Evolutionary conservation across 1,139 yeast species (phyloP), one percentile per base, ranked within the genome.

Genomic region (Ogataea hybrid): DNA sequence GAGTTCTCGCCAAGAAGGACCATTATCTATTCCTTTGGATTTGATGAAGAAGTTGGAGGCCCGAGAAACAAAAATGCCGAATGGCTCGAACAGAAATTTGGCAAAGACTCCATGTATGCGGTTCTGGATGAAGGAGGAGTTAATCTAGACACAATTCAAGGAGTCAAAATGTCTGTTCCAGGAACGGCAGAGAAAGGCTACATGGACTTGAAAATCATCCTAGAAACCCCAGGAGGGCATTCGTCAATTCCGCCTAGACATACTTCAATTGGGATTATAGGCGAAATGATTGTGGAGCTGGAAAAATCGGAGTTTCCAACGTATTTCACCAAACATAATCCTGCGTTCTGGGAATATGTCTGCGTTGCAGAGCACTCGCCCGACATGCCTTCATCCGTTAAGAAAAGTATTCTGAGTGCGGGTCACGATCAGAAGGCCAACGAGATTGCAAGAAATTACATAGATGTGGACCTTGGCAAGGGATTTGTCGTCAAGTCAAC

Each of bases 11-110:
- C 88, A 5, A 57, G 67, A 36, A 72, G 90, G 55, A 71, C 84
- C 1, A 58, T 82, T 2, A 49, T 84, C 10, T 61, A 80, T 5
- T 79, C 84, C 0, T 76, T 79, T 55, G 92, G 92, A 0, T 81
- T 78, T 53, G 92, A 84, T 58, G 94, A 84, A 62, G 94, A 84
- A 61, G 70, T 75, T 25, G 68, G 77, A 28, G 90, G 90, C 4
- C 48, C 50, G n/a, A 59, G 67, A 16, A 87, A 48, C 1, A 45
- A 54, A 12, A 65, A 81, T 30, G 68, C 72, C 4, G 50, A 68
- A 21, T 64, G 63, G 41, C 54, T 84, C 41, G 63, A 66, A 28
- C 65, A 73, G 16, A 66, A 69, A 41, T 81, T 75, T 49, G 90
- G 90, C 10, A 52, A 61, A 18, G 67, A 82, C 50, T 70, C 81